Evolutionary conservation across 1,284 basidiomycete species (phyloP).

Genomic region (Apiotrichum siamense): DNA sequence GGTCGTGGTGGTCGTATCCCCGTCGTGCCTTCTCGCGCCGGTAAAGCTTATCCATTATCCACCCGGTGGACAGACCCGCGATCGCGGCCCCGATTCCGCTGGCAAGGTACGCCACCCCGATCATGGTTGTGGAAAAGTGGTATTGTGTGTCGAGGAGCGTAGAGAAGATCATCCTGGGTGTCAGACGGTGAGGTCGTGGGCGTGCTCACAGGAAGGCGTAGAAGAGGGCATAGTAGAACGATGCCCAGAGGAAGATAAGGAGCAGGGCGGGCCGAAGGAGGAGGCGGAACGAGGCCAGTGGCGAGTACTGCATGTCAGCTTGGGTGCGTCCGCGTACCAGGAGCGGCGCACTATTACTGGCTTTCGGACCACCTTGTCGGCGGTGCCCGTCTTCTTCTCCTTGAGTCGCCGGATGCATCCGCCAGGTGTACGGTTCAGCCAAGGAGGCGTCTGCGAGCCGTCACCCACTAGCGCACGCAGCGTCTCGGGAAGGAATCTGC

Average conservation of each 20-base stretch:
- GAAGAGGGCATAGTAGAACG: constrained; percentile 32
- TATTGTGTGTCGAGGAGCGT: constrained; percentile 32
- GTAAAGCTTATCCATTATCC: constrained; percentile 34
- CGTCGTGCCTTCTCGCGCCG: constrained; percentile 25
- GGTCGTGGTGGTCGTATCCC: constrained; percentile 27
- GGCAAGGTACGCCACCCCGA: constrained; percentile 36
- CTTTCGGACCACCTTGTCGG: constrained; percentile 5
- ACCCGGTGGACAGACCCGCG: constrained; percentile 27
- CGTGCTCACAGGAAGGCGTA: constrained; percentile 33
- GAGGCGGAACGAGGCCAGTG: constrained; percentile 28
- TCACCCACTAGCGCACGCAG: constrained; percentile 35
- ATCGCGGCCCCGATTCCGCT: constrained; percentile 33
- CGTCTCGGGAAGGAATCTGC: constrained; percentile 37
- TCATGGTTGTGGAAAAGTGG: constrained; percentile 27
- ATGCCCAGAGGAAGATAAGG: constrained; percentile 30
- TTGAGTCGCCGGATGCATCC: constrained; percentile 15
- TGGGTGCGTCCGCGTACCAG: background rate
- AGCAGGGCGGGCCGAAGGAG: constrained; percentile 32
- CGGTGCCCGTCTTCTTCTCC: constrained; percentile 8
- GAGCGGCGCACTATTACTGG: constrained; percentile 15
- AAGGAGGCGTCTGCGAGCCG: constrained; percentile 28
- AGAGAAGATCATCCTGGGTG: constrained; percentile 31
- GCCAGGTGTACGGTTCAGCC: constrained; percentile 28
- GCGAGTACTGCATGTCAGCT: constrained; percentile 23
- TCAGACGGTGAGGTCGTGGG: background rate